phyloP scores from a whole-genome alignment of 768 basidiomycete genomes.

The Phylloporus scabripes region DNA sequence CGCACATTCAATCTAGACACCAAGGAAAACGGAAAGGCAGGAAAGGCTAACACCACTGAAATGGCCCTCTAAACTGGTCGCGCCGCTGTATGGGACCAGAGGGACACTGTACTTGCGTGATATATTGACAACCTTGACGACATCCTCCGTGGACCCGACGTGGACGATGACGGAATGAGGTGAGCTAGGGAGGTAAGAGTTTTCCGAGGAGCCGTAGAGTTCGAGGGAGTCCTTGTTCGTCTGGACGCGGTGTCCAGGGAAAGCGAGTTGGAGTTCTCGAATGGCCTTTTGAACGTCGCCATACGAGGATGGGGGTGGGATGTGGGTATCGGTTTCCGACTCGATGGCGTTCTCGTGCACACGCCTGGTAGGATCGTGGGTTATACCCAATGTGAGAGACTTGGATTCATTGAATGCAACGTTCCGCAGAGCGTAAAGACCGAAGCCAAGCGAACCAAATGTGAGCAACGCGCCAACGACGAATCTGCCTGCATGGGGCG shows the following conservation, averaged over 20 bases:
- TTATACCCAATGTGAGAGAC: not conserved
- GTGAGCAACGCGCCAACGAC: conserved; percentile 16
- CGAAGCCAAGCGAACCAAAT: conserved; percentile 16
- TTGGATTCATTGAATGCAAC: not conserved
- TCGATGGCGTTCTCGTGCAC: conserved; percentile 2
- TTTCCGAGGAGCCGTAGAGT: conserved; percentile 60
- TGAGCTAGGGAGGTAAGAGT: conserved; percentile 60
- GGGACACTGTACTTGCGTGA: conserved; percentile 71
- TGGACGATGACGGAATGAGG: conserved; percentile 55
- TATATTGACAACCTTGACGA: conserved; percentile 73
- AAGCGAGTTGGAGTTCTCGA: conserved; percentile 40
- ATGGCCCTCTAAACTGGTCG: conserved; percentile 85
- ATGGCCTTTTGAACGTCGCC: conserved; percentile 51
- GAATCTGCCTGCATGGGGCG: conserved; percentile 8
- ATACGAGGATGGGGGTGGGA: conserved; percentile 29
- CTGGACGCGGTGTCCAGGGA: conserved; percentile 45
- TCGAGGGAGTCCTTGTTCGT: conserved; percentile 48
- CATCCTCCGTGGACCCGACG: conserved; percentile 69
- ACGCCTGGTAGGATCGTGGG: not conserved
- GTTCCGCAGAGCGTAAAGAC: conserved; percentile 15
- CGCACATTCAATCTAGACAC: conserved; percentile 1
- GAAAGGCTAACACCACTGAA: conserved; percentile 56
- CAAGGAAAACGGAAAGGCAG: not conserved
- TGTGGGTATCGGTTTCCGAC: not conserved
- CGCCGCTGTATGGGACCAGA: conserved; percentile 76